Evolutionary conservation across 2,329 filamentous ascomycete genomes (phyloP).

Genomic region (Fusarium bulbicola): DNA sequence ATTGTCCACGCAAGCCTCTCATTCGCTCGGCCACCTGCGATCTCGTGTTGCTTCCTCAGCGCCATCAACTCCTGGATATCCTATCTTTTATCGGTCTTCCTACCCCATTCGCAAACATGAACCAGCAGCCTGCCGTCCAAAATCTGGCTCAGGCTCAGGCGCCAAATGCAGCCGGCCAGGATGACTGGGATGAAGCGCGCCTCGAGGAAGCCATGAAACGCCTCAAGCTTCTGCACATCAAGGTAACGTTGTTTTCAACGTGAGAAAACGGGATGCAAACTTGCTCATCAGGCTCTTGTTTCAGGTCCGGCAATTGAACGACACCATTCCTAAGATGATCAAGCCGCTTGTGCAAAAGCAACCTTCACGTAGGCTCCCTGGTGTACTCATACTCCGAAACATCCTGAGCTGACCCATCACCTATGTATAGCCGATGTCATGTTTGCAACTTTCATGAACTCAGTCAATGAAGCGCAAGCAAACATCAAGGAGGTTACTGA

Average conservation of each 20-base stretch:
- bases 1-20: constrained; percentile 6
- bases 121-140: constrained; percentile 32
- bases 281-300: constrained; percentile 30
- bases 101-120: constrained; percentile 28
- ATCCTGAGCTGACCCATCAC: constrained; percentile 17
- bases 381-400: constrained; percentile 28
- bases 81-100: constrained; percentile 1
- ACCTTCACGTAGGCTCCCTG: constrained; percentile 57
- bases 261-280: constrained; percentile 14
- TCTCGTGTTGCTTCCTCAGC: constrained; percentile 28
- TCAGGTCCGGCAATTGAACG: constrained; percentile 48
- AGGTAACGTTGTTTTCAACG: constrained; percentile 49
- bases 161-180: constrained; percentile 38
- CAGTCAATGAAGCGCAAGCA: constrained; percentile 56
- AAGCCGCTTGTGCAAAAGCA: constrained; percentile 61
- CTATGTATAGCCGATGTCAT: constrained; percentile 57
- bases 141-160: constrained; percentile 28
- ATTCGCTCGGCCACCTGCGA: constrained; percentile 16
- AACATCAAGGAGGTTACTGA: constrained; percentile 63
- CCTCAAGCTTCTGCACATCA: constrained; percentile 64
- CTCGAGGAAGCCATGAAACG: constrained; percentile 60
- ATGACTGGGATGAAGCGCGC: constrained; percentile 58
- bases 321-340: constrained; percentile 51
- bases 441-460: constrained; percentile 58
- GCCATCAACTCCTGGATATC: constrained; percentile 14